Evolutionary conservation across 345 rosid genomes (phyloP).

Genomic region (Eucalyptus shirleyi): DNA sequence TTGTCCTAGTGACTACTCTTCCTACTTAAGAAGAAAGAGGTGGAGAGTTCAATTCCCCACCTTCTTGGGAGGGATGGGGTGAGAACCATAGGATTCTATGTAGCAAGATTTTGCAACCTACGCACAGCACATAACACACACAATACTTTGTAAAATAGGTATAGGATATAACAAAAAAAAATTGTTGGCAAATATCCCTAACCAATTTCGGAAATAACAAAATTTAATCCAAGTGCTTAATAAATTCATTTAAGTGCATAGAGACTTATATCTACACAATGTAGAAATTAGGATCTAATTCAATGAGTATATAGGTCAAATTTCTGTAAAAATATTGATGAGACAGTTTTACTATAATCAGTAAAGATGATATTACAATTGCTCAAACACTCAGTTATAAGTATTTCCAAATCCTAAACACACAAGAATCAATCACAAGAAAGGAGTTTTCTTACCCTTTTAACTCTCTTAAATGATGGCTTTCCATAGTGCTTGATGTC

Average conservation of each 20-base stretch:
- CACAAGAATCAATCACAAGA: background rate
- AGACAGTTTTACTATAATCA: background rate
- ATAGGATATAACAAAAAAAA: no score
- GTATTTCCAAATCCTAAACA: background rate
- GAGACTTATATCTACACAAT: background rate
- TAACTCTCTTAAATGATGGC: background rate
- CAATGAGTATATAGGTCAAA: background rate
- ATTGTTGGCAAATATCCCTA: background rate
- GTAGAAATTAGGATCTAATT: background rate
- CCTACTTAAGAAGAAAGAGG: no score
- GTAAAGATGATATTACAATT: background rate
- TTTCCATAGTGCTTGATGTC: background rate
- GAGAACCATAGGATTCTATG: fast-evolving
- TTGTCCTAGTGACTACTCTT: no score
- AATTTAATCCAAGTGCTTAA: background rate
- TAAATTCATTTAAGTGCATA: background rate
- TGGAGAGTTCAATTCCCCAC: no score
- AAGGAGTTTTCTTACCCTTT: background rate
- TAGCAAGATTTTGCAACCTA: no score
- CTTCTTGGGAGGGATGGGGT: no score
- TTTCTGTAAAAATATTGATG: background rate
- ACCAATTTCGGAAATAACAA: background rate
- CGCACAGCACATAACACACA: no score
- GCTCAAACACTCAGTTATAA: background rate
- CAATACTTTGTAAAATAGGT: fast-evolving